These are phyloP conservation scores for Phaeosphaeriaceae sp. DNA, from an alignment of 2,329 filamentous ascomycete genomes.

Conservation along the genomic window DNA sequence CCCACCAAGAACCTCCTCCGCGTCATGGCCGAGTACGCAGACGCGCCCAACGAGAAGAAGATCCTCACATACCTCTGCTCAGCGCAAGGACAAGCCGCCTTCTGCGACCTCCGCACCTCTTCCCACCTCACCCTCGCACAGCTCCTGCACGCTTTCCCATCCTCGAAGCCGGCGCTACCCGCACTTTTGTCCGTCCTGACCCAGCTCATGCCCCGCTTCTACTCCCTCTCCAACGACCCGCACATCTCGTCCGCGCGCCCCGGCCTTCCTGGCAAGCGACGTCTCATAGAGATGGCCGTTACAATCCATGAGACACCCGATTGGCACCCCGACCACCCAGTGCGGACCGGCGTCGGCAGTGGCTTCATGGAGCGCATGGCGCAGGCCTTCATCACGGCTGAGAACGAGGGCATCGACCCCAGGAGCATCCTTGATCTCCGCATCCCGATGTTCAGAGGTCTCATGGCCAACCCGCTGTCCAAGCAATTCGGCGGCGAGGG, in stretches of 20 bases:
- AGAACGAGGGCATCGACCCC: conserved; percentile 61
- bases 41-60: conserved; percentile 83
- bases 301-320: conserved; percentile 87
- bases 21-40: conserved; percentile 83
- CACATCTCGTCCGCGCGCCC: conserved; percentile 76
- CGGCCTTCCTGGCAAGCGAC: conserved; percentile 71
- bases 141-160: conserved; percentile 90
- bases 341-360: conserved; percentile 84
- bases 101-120: conserved; percentile 91
- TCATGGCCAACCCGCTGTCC: conserved; percentile 96
- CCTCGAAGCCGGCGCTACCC: conserved; percentile 85
- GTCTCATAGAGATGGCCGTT: conserved; percentile 94
- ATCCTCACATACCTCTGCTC: conserved; percentile 86
- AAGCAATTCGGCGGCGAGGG: conserved; percentile 91
- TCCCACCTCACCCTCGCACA: conserved; percentile 85
- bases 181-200: conserved; percentile 80
- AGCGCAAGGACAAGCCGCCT: conserved; percentile 86
- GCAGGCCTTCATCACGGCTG: conserved; percentile 71
- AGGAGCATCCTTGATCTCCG: conserved; percentile 66
- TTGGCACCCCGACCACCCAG: conserved; percentile 68
- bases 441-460: conserved; percentile 95
- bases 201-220: conserved; percentile 96
- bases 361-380: conserved; percentile 93
- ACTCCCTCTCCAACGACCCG: conserved; percentile 96
- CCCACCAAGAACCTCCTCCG: conserved; percentile 88